Conservation (phyloP, 2,329 filamentous ascomycete species). For the Zasmidium angulare region DNA sequence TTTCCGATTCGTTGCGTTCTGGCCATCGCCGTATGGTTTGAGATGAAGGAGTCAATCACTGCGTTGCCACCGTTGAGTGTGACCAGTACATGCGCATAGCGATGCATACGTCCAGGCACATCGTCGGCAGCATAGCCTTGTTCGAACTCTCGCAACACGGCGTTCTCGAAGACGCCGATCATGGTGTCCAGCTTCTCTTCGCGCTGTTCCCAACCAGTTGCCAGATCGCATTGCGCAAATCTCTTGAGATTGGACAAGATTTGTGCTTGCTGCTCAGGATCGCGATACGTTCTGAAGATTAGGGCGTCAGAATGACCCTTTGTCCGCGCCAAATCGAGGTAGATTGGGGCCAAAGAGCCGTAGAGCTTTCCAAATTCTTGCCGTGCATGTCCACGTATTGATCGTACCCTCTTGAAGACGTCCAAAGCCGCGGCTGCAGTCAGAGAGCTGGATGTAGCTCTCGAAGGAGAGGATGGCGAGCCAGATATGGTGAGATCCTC, state of each 20-base stretch:
- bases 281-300: conserved; percentile 81
- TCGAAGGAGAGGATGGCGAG: conserved; percentile 15
- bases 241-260: conserved; percentile 78
- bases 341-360: conserved; percentile 83
- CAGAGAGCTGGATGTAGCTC: conserved; percentile 27
- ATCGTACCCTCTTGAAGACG: conserved; percentile 69
- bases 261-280: conserved; percentile 85
- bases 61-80: conserved; percentile 77
- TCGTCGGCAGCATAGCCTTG: conserved; percentile 88
- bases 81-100: conserved; percentile 83
- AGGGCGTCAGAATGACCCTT: conserved; percentile 75
- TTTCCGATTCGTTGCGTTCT: conserved; percentile 70
- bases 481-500: conserved; percentile 66
- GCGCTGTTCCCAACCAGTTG: conserved; percentile 69
- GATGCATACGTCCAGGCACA: conserved; percentile 81
- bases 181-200: conserved; percentile 72
- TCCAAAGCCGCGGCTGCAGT: conserved; percentile 67
- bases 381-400: conserved; percentile 78
- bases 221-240: conserved; percentile 80
- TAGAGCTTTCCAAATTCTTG: conserved; percentile 91
- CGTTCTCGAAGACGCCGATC: conserved; percentile 82
- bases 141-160: conserved; percentile 87
- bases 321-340: conserved; percentile 73
- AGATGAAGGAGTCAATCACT: conserved; percentile 76
- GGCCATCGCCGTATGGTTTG: conserved; percentile 81